Evolutionary conservation across 257 asterid species (phyloP).

Genomic region (Ajuga chamaepitys): DNA sequence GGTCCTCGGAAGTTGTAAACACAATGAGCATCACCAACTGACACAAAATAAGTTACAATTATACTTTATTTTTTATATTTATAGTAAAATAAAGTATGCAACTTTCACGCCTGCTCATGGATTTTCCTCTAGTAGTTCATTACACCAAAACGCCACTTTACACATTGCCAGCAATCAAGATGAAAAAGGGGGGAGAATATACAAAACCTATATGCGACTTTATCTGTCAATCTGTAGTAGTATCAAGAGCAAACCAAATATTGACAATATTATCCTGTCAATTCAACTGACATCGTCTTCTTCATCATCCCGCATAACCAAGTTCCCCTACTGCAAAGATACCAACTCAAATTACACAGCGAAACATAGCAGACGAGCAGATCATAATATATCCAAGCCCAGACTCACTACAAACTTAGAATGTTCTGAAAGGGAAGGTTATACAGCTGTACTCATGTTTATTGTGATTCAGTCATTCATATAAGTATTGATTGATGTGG

Average conservation of each 20-base stretch:
- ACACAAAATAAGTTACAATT: not conserved
- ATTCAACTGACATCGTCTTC: not conserved
- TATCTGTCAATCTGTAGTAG: not conserved
- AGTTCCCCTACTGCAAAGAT: slow-evolving; percentile 11
- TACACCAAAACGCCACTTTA: slow-evolving; percentile 10
- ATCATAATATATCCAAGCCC: not conserved
- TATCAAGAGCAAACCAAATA: not conserved
- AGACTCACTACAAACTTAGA: not conserved
- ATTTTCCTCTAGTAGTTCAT: not conserved
- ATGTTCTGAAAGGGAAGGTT: no score
- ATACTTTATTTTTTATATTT: not conserved
- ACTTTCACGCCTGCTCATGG: not conserved
- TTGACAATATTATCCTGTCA: not conserved
- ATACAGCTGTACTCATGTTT: no score
- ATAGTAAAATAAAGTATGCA: not conserved
- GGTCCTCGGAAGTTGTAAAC: no score
- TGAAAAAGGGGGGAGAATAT: not conserved
- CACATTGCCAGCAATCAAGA: not conserved
- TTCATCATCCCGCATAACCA: not conserved
- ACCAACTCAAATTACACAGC: not conserved
- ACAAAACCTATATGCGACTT: not conserved
- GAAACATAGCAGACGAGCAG: not conserved
- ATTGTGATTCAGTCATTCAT: no score
- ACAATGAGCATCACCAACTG: no score
- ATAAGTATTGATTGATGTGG: not conserved